Evolutionary conservation across 768 basidiomycete species (phyloP).

Genomic region (Clitopilus passeckerianus): DNA sequence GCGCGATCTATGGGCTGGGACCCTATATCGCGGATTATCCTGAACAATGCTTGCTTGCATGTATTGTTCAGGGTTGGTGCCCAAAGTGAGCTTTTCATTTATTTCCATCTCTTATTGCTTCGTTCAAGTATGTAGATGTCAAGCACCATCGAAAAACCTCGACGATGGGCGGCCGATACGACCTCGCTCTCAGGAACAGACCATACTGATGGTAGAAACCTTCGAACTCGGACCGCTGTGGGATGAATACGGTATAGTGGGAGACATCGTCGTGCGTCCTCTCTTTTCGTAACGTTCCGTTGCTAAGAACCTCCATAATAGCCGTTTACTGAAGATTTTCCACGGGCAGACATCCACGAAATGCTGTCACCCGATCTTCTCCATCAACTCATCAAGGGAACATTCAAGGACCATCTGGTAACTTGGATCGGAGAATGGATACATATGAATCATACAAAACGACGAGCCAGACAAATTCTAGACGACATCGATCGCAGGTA

Average conservation of each 20-base stretch:
- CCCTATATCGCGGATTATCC: conserved; percentile 26
- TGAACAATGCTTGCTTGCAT: conserved; percentile 17
- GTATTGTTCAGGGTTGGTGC: conserved; percentile 21
- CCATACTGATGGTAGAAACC: too few relatives aligned
- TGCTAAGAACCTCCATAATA: background rate
- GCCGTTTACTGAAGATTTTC: conserved; percentile 10
- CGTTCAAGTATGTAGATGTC: too few relatives aligned
- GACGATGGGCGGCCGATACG: too few relatives aligned
- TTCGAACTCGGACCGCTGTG: too few relatives aligned
- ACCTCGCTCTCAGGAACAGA: too few relatives aligned
- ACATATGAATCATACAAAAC: conserved; percentile 4
- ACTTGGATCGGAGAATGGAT: conserved; percentile 23
- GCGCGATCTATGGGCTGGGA: conserved; percentile 18
- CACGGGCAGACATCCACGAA: conserved; percentile 21
- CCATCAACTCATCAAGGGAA: conserved; percentile 8
- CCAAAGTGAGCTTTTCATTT: conserved; percentile 12
- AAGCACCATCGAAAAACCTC: background rate
- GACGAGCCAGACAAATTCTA: conserved; percentile 17
- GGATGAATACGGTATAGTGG: conserved; percentile 1
- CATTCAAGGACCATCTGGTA: conserved; percentile 27
- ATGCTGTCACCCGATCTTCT: conserved; percentile 20
- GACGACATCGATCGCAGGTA: conserved; percentile 29
- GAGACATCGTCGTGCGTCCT: conserved; percentile 1
- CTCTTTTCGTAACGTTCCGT: background rate
- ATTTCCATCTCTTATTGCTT: too few relatives aligned